Evolutionary conservation across 208 protist species (phyloP).

Genomic region (Crithidia expoeki): DNA sequence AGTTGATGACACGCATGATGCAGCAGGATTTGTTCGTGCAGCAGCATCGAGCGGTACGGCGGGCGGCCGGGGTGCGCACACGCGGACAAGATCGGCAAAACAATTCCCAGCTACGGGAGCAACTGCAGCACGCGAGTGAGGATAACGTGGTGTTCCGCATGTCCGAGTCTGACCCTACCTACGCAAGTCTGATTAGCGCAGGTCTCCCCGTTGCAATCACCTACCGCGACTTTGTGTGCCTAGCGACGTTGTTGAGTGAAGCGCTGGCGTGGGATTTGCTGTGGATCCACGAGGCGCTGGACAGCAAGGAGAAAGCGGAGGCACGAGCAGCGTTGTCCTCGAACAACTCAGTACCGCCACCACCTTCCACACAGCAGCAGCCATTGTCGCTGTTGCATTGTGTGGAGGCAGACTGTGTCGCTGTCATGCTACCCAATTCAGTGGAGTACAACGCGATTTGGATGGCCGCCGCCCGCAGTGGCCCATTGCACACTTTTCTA

Average conservation of each 20-base stretch:
- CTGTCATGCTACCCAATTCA: constrained; percentile 62
- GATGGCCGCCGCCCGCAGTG: constrained; percentile 40
- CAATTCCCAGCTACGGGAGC: neutral
- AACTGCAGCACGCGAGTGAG: constrained; percentile 10
- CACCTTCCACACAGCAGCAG: neutral
- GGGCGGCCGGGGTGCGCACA: neutral
- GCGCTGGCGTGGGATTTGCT: constrained; percentile 56
- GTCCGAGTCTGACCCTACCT: constrained; percentile 28
- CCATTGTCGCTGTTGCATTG: neutral
- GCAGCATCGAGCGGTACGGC: constrained; percentile 26
- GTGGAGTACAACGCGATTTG: constrained; percentile 68
- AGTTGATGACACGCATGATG: constrained; percentile 35
- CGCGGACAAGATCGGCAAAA: neutral
- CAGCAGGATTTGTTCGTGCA: constrained; percentile 35
- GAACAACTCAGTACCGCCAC: neutral
- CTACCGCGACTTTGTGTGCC: constrained; percentile 45
- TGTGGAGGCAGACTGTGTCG: constrained; percentile 38
- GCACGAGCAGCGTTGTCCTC: neutral
- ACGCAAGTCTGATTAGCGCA: constrained; percentile 9
- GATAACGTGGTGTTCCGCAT: constrained; percentile 36
- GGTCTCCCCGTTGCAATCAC: constrained; percentile 35
- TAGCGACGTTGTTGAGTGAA: constrained; percentile 50
- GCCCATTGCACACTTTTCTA: constrained; percentile 53
- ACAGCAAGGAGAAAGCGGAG: neutral
- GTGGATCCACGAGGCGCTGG: constrained; percentile 29